Evolutionary conservation across 1,139 yeast species (phyloP), one percentile per base, ranked within the genome.

Genomic region (Schwanniomyces etchellsii): DNA sequence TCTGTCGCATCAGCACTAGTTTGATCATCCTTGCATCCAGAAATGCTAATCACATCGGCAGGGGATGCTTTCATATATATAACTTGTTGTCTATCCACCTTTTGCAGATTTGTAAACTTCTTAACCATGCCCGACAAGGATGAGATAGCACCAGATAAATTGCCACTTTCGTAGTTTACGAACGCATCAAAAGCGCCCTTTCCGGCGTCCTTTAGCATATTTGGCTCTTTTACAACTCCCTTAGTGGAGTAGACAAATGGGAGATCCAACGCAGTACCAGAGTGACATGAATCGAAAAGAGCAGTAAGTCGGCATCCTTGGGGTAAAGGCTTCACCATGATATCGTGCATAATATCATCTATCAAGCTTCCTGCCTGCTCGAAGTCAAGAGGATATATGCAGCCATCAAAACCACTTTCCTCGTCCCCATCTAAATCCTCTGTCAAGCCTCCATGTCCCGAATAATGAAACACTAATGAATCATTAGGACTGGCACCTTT

Each of bases 371-470:
- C 94, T 4, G 68, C 69, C 12, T 54, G 61, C 54, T 86, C 74
- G 55, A 81, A 88, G 58, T 89, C 97, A 23, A 89, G 76, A 1
- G 97, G 97, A 48, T 88, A 89, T 36, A 89, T 82, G 26, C 84
- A 86, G 51, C 88, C 95, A 54, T 89, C 97, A 45, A 57, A 73
- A 0, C 96, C 96, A 49, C 81, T 88, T 16, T 79, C 93, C 55
- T 89, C 97, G 51, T 89, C 97, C 14, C 96, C 96, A 48, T 84
- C 84, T 31, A 63, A 52, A 55, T 89, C 96, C 35, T 68, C 62
- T 6, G 84, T 77, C 45, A 79, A 81, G 5, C 96, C 95, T 20
- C 97, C 97, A 52, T 89, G 97, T 5, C 97, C 96, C 1, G 95
- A 83, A 54, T 82, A 88, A 54, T 88, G 96, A 69, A 88, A 79